Evolutionary conservation across 139 green algal species (phyloP), one percentile per base, ranked within the genome.

Genomic region (Deuterostichococcus epilithicus): DNA sequence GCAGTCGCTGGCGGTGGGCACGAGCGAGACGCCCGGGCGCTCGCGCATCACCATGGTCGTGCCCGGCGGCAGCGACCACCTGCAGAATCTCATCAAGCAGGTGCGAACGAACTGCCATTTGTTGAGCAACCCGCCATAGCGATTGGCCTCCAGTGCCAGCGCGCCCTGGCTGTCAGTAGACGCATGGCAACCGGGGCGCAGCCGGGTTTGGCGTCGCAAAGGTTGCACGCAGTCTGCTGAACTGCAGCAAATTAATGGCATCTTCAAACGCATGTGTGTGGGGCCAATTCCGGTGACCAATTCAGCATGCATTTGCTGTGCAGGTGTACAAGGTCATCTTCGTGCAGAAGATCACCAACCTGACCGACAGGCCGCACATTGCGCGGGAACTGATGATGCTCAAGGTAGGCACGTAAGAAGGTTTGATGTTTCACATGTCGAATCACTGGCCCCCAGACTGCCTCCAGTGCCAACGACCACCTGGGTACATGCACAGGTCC

Each of bases 31-130:
- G 32, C 79, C 86, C 52, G 96, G 94, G 36, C 73, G 90, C 58
- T 94, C 85, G 28, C 88, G 96, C 73, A 98, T 99, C 86, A 95
- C 87, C 52, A 96, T 92, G 82, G 93, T 99, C 39, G 90, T 99
- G n/a, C 95, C 95, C 1, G 95, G 91, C 28, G 87, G 83, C 0
- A 13, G 58, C 23, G 44, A 70, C 47, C 42, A 80, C 75, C 94
- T 97, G 75, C 35, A 42, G 65, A 98, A 97, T 73, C 87, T 99
- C 39, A 87, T 97, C 72, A 94, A 94, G 83, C 95, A 98, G 90
- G 81, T 98, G n/a, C 10, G 28, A 52, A 23, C 10, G 42, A 52
- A 13, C 10, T 8, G 8, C 13, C 13, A 23, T 8, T 8, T 52
- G 42, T 52, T 52, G 42, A 23, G 13, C 42, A n/a, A n/a, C n/a